Conservation (phyloP, 2,329 filamentous ascomycete genomes). For the Ascochyta viciae-villosae region DNA sequence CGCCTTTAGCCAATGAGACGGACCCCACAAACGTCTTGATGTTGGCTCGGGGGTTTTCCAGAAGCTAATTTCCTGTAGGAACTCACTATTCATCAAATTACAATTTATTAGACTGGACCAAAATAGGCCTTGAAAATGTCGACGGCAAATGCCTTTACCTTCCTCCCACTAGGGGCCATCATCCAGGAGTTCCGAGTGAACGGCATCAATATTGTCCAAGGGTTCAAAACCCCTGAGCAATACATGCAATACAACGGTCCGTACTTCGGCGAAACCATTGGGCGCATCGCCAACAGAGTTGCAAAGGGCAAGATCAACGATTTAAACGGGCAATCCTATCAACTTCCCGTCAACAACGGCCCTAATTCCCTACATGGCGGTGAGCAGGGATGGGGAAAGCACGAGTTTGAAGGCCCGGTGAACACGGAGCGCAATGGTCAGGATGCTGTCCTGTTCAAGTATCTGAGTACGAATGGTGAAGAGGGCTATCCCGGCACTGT, state of each 20-base stretch:
- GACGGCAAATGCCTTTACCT: constrained; percentile 54
- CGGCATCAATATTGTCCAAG: constrained; percentile 85
- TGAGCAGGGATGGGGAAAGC: constrained; percentile 79
- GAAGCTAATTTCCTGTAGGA: constrained; percentile 1
- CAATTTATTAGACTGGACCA: not conserved
- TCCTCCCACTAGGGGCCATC: constrained; percentile 79
- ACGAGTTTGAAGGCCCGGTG: constrained; percentile 75
- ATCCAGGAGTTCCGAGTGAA: constrained; percentile 82
- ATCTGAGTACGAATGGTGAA: constrained; percentile 78
- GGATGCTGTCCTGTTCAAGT: constrained; percentile 56
- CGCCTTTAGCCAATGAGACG: not conserved
- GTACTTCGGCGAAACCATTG: constrained; percentile 94
- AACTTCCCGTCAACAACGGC: constrained; percentile 77
- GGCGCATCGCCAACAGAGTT: constrained; percentile 82
- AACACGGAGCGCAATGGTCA: constrained; percentile 59
- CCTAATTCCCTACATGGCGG: constrained; percentile 68
- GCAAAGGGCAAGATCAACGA: constrained; percentile 72
- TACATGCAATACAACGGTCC: constrained; percentile 78
- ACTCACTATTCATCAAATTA: too few species aligned
- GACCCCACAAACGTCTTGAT: not conserved
- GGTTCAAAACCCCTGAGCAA: constrained; percentile 76
- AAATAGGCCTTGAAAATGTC: constrained; percentile 31
- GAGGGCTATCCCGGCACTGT: constrained; percentile 91
- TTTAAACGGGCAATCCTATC: constrained; percentile 75
- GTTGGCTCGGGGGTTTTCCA: not conserved